A percentile compares a stretch with the other conserved stretches of the same genome.
Evolutionary conservation across 176 grass and related monocot genomes (phyloP).

Genomic region (Zea luxurians): DNA sequence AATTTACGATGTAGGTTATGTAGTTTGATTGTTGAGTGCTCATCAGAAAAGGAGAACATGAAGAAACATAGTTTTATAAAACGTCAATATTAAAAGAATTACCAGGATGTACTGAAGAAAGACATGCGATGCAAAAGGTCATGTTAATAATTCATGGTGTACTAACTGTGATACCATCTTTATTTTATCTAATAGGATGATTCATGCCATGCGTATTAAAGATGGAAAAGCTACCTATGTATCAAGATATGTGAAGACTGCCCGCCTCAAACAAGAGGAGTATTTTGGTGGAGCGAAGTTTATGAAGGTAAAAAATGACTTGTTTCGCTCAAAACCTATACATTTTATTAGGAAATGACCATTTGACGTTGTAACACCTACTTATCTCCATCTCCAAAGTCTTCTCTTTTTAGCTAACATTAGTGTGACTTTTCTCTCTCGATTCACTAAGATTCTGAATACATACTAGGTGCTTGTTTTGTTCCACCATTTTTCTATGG

Average conservation of each 20-base stretch:
- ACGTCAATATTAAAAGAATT: background rate
- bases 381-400: background rate
- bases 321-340: background rate
- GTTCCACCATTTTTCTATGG: background rate
- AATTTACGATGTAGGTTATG: background rate
- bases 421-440: background rate
- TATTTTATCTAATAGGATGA: constrained; percentile 64
- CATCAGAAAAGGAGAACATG: background rate
- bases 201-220: constrained; percentile 90
- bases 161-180: constrained; percentile 10
- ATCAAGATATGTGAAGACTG: constrained; percentile 90
- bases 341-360: background rate
- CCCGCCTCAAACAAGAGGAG: constrained; percentile 93
- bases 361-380: background rate
- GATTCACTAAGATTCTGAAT: background rate
- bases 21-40: background rate
- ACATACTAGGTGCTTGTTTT: background rate
- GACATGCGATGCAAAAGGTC: background rate
- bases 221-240: constrained; percentile 95
- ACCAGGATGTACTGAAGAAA: background rate
- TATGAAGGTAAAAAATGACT: constrained; percentile 59
- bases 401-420: background rate
- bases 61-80: background rate
- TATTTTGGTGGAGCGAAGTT: constrained; percentile 87
- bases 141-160: background rate